These are phyloP conservation scores for Aulographum hederae DNA, from an alignment of 2,329 filamentous ascomycete genomes.

Conservation along the genomic window DNA sequence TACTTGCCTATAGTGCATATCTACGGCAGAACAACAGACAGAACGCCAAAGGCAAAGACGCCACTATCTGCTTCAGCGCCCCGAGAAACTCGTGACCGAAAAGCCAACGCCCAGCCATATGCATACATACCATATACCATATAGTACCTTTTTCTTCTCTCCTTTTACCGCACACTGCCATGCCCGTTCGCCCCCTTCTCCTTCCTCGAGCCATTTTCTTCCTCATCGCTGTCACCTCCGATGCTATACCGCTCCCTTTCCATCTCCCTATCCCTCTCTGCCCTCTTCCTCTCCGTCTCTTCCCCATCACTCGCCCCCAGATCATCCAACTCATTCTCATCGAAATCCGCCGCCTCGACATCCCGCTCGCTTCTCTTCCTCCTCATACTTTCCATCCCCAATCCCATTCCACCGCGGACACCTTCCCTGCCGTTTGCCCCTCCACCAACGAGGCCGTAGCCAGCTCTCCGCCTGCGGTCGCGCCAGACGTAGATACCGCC, in stretches of 20 bases:
- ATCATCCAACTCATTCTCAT: conserved; percentile 41
- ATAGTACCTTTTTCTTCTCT: too few species aligned
- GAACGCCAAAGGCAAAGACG: too few species aligned
- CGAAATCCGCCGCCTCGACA: conserved; percentile 43
- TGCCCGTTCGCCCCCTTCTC: conserved; percentile 5
- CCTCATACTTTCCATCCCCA: conserved; percentile 29
- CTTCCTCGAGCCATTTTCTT: conserved; percentile 17
- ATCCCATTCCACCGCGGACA: conserved; percentile 24
- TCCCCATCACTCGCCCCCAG: conserved; percentile 18
- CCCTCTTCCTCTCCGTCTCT: conserved; percentile 11
- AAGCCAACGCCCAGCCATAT: too few species aligned
- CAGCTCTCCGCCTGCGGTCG: conserved; percentile 26
- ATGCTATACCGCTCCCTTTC: conserved; percentile 25
- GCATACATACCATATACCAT: too few species aligned
- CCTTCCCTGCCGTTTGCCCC: conserved; percentile 19
- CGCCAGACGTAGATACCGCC: conserved; percentile 59
- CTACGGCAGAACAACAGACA: too few species aligned
- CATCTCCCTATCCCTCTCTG: conserved; percentile 7
- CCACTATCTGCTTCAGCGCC: too few species aligned
- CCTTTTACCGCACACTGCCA: too few species aligned
- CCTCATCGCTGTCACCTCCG: conserved; percentile 25
- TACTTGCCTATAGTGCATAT: too few species aligned
- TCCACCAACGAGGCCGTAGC: conserved; percentile 23
- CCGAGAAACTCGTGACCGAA: too few species aligned
- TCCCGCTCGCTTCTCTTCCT: conserved; percentile 25